Conservation (phyloP, 371 early-diverging fungal genomes). For the Mucor lusitanicus region DNA sequence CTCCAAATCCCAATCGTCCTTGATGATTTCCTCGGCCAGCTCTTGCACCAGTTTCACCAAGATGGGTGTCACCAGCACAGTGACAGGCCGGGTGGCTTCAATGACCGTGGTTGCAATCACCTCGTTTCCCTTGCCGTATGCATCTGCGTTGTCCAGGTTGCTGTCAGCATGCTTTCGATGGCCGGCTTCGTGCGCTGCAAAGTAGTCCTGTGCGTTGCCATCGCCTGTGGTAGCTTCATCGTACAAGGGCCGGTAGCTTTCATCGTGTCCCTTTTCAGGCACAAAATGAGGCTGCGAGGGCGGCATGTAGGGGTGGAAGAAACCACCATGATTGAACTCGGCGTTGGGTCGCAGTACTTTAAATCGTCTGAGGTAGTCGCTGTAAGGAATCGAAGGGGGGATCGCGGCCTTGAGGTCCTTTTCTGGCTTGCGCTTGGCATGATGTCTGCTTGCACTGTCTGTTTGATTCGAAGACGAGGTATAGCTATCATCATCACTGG, state of each 20-base stretch:
- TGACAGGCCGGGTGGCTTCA: constrained; percentile 62
- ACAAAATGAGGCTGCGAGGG: constrained; percentile 49
- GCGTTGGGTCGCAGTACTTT: constrained; percentile 39
- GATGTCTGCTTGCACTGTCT: background rate
- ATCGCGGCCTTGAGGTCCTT: constrained; percentile 24
- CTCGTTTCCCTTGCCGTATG: constrained; percentile 34
- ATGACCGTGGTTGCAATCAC: constrained; percentile 55
- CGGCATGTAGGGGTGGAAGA: constrained; percentile 56
- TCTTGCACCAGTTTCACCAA: constrained; percentile 75
- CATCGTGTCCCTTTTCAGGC: constrained; percentile 34
- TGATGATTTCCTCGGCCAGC: constrained; percentile 65
- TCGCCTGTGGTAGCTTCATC: background rate
- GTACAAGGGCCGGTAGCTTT: constrained; percentile 9
- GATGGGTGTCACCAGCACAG: constrained; percentile 71
- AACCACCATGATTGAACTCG: constrained; percentile 20
- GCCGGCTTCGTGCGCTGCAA: background rate
- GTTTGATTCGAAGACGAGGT: background rate
- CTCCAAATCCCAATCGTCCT: constrained; percentile 69
- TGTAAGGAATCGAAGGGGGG: constrained; percentile 72
- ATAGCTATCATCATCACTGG: background rate
- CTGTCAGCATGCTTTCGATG: constrained; percentile 9
- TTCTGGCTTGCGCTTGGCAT: background rate
- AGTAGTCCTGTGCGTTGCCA: constrained; percentile 4
- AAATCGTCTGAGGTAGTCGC: constrained; percentile 65
- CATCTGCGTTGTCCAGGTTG: constrained; percentile 1